phyloP scores from a whole-genome alignment of 2,329 filamentous ascomycete species.

The Colletotrichum sp. region DNA sequence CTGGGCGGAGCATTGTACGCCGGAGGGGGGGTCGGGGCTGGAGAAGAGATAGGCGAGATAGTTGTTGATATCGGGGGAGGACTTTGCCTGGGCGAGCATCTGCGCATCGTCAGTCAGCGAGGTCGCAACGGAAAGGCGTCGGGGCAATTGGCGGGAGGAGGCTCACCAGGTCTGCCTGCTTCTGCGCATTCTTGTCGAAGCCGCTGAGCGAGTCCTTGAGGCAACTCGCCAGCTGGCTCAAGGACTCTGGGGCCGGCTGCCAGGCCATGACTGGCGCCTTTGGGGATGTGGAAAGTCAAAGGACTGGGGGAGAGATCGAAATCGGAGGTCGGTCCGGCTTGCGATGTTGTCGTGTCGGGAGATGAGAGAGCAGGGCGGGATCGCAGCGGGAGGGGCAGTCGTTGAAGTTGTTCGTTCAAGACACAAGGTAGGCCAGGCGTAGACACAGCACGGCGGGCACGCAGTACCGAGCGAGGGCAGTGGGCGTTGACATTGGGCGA shows the following conservation, averaged over 20 bases:
- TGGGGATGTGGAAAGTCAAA: conserved; percentile 10
- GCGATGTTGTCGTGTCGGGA: neutral
- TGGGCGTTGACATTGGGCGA: conserved; percentile 13
- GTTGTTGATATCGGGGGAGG: conserved; percentile 93
- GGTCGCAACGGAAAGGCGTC: neutral
- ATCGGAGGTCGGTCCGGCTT: conserved; percentile 5
- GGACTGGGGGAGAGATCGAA: conserved; percentile 10
- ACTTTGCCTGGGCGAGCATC: conserved; percentile 92
- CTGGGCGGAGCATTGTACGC: conserved; percentile 60
- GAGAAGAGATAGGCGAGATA: conserved; percentile 93
- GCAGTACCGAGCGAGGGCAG: neutral
- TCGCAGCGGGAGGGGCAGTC: conserved; percentile 16
- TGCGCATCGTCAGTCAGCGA: conserved; percentile 41
- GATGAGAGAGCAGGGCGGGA: neutral
- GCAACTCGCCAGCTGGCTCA: conserved; percentile 87
- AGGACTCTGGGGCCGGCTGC: conserved; percentile 86
- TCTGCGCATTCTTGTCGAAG: conserved; percentile 78
- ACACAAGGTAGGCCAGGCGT: neutral
- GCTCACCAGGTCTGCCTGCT: conserved; percentile 85
- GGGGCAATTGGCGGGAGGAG: neutral
- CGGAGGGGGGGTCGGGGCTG: conserved; percentile 65
- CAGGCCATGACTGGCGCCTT: conserved; percentile 73
- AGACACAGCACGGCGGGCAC: neutral
- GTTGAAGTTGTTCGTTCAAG: conserved; percentile 11
- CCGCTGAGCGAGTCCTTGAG: conserved; percentile 91